Base-by-base conservation (phyloP, 2,329 filamentous ascomycete genomes). In the Penicillium digitatum region DNA sequence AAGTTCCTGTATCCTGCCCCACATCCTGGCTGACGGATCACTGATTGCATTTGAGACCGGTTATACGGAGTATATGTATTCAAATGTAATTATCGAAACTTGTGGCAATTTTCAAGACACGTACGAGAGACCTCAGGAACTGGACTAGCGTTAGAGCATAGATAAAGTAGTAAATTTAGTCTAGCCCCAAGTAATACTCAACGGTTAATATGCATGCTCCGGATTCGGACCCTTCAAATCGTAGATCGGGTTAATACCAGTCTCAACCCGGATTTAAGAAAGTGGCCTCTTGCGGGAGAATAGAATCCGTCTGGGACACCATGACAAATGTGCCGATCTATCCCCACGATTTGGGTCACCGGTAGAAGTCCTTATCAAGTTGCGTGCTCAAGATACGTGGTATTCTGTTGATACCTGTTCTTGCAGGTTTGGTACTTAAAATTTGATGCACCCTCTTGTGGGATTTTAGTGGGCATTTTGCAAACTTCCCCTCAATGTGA, bases 251-350 rank as follows among this genome's bases (percentile, higher is more conserved):
- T 49, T 38, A 51, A 58, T 49, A 49, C 49, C 53, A 39, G 24
- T 34, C 40, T 16, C 48, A 37, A 38, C 49, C 59, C 55, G 55
- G 58, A 57, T 37, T 47, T 54, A 52, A 43, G 48, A 27, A 40
- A 38, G 51, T 47, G 42, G 42, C 14, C 42, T 35, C 37, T 35
- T 31, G 57, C 69, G 68, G 69, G 67, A 71, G 71, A 70, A 71
- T 66, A 68, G 61, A 70, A 71, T 70, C 69, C 69, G 69, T 64
- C 64, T 63, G 60, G 58, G 57, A 52, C 14, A 46, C 61, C 59
- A 67, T 70, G 68, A 70, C 67, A 70, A 72, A 70, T 67, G 52
- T 52, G 69, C 67, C 64, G 68, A 70, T 70, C 67, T 51, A 65
- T 61, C 68, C 60, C 67, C 67, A 69, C 64, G 66, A 62, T 63